Conservation (phyloP, 148 eudicot species). For the Amaranthus palmeri region DNA sequence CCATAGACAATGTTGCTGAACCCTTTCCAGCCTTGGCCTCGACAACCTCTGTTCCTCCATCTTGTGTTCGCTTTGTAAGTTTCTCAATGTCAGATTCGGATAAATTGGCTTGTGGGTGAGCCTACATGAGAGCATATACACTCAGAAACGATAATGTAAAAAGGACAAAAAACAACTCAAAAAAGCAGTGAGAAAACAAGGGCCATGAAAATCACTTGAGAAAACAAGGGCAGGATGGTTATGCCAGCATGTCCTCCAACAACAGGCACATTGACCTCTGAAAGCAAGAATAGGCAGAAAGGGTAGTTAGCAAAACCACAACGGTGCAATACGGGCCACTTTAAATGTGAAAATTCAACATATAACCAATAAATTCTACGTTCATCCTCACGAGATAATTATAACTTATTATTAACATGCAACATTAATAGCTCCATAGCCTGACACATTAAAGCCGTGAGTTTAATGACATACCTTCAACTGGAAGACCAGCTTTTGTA, state of each 20-base stretch:
- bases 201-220: constrained; percentile 47
- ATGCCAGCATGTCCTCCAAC: constrained; percentile 96
- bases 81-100: constrained; percentile 47
- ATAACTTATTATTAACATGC: neutral
- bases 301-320: neutral
- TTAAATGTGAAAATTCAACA: neutral
- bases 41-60: constrained; percentile 98
- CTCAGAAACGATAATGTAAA: neutral
- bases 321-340: neutral
- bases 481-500: constrained; percentile 60
- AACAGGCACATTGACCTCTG: constrained; percentile 90
- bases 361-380: neutral
- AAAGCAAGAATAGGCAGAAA: constrained; percentile 7
- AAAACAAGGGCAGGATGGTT: constrained; percentile 92
- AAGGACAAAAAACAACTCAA: neutral
- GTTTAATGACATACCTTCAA: constrained; percentile 44
- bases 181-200: neutral
- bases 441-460: neutral
- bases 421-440: neutral
- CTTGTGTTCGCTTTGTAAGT: constrained; percentile 85
- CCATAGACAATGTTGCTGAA: constrained; percentile 97
- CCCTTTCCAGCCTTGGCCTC: constrained; percentile 98
- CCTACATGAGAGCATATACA: constrained; percentile 34
- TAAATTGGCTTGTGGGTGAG: constrained; percentile 71
- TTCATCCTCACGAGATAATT: neutral